Evolutionary conservation across 768 basidiomycete genomes (phyloP).

Genomic region (Collybiopsis confluens): DNA sequence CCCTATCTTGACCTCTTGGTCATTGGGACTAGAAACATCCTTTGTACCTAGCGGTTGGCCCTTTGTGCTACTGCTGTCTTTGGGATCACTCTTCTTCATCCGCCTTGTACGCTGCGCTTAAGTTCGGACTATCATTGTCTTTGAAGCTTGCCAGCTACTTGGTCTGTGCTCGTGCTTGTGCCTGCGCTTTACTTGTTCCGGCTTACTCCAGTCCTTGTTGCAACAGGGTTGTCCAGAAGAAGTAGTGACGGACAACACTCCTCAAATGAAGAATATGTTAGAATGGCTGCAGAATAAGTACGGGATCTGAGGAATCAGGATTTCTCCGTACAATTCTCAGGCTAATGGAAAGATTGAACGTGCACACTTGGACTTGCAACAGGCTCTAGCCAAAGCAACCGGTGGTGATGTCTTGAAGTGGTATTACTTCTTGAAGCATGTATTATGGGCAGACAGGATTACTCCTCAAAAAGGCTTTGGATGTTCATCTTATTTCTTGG

Average conservation of each 20-base stretch:
- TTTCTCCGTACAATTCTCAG: not conserved
- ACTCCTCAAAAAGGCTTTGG: not conserved
- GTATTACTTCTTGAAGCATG: not conserved
- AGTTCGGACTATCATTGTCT: no score
- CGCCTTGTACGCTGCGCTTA: no score
- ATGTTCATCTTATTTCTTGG: not conserved
- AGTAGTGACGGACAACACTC: slow-evolving; percentile 41
- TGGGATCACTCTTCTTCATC: no score
- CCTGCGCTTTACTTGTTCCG: no score
- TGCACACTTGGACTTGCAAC: not conserved
- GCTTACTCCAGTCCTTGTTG: no score
- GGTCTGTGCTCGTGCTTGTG: no score
- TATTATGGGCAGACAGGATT: not conserved
- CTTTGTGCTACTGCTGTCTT: no score
- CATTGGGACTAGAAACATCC: no score
- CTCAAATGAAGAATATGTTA: slow-evolving; percentile 22
- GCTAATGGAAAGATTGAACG: not conserved
- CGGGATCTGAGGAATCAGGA: slow-evolving; percentile 18
- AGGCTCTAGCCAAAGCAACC: not conserved
- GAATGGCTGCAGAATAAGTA: slow-evolving; percentile 21
- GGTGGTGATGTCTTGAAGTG: not conserved
- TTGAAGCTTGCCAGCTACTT: no score
- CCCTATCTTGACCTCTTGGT: no score
- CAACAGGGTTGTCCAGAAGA: slow-evolving; percentile 30
- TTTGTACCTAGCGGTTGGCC: no score